These are phyloP conservation scores for Theileria equi DNA, from an alignment of 169 alveolate species.

Conservation along the genomic window DNA sequence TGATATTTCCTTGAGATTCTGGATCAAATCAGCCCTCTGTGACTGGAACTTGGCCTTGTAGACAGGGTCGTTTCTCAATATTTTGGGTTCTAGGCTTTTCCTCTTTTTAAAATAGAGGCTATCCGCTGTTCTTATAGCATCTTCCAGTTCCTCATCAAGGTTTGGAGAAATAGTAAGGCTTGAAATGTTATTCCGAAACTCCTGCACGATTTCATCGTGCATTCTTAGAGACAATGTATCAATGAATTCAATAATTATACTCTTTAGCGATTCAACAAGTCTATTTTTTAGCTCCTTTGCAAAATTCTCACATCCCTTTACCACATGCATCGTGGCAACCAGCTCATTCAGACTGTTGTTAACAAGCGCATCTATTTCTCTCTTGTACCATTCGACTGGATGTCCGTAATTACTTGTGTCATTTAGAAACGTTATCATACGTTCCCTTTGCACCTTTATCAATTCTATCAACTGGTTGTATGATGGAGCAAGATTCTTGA, in stretches of 20 bases:
- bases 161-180: slow-evolving; percentile 14
- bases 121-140: slow-evolving; percentile 28
- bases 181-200: slow-evolving; percentile 20
- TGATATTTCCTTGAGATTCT: slow-evolving; percentile 36
- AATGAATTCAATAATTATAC: slow-evolving; percentile 18
- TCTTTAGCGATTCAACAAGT: slow-evolving; percentile 13
- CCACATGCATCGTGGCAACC: slow-evolving; percentile 2
- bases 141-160: slow-evolving; percentile 30
- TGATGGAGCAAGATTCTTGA: no score
- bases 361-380: slow-evolving; percentile 20
- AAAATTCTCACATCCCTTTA: no score
- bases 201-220: slow-evolving; percentile 18
- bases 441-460: no score
- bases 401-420: background rate
- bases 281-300: background rate
- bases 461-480: no score
- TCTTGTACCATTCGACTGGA: background rate
- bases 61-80: slow-evolving; percentile 8
- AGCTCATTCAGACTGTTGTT: slow-evolving; percentile 1
- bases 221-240: slow-evolving; percentile 16
- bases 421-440: no score
- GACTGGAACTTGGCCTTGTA: slow-evolving; percentile 19
- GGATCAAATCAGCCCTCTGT: slow-evolving; percentile 23
- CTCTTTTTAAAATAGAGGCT: slow-evolving; percentile 18
- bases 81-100: slow-evolving; percentile 3